Evolutionary conservation across 306 rosid genomes (phyloP).

Genomic region (Vigna radiata): DNA sequence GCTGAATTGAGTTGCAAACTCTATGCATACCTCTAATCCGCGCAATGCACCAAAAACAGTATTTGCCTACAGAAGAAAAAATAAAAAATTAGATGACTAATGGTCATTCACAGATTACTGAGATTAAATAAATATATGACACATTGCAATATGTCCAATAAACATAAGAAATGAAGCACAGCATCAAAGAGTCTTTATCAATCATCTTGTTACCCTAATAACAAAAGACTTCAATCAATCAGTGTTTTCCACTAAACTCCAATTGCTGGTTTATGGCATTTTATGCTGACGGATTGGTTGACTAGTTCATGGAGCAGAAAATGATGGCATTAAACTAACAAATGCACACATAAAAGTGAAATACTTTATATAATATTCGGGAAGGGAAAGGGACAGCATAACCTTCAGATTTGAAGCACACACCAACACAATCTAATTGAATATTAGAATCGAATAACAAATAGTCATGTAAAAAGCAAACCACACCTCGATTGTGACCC

Average conservation of each 20-base stretch:
- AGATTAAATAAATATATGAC: neutral
- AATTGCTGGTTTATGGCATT: neutral
- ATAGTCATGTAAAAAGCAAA: neutral
- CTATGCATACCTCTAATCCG: slow-evolving; percentile 55
- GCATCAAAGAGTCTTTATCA: neutral
- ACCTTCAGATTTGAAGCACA: neutral
- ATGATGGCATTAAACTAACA: neutral
- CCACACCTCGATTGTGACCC: slow-evolving; percentile 80
- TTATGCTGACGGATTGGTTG: neutral
- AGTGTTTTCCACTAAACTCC: neutral
- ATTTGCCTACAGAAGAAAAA: slow-evolving; percentile 51
- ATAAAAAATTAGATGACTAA: slow-evolving; percentile 12
- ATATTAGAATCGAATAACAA: slow-evolving; percentile 20
- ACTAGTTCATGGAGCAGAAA: slow-evolving; percentile 17
- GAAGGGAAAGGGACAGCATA: slow-evolving; percentile 4
- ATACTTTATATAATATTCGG: slow-evolving; percentile 1
- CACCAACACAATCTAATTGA: neutral
- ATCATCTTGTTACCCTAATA: neutral
- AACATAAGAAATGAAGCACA: slow-evolving; percentile 36
- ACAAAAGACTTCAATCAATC: slow-evolving; percentile 2
- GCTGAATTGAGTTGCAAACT: slow-evolving; percentile 18
- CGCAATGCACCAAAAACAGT: slow-evolving; percentile 61
- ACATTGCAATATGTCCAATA: slow-evolving; percentile 3
- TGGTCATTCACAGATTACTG: neutral
- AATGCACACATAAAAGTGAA: neutral